Evolutionary conservation across 768 basidiomycete genomes (phyloP), one percentile per base, ranked within the genome.

Genomic region (Leucocoprinus sp.): DNA sequence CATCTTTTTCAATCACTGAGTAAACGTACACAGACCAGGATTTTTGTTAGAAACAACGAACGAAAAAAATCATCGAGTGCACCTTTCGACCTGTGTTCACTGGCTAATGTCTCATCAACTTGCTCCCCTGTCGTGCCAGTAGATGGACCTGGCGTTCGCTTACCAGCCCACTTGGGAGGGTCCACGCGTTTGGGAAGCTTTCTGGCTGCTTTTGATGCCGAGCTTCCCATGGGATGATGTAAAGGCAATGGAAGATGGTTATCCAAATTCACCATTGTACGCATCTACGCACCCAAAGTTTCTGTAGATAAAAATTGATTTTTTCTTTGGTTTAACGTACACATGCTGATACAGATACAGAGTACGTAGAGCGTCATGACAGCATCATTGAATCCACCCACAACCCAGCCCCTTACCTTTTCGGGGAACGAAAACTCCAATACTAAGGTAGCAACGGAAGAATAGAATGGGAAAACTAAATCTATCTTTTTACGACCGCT

Each of bases 1-100:
- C 71, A 53, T 91, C 85, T 43, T 57, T 63, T 44, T 76, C 68
- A 54, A 86, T 78, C 6, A 66, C 84, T 86, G 23, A 14, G 52
- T 35, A 12, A 36, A n/a, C n/a, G n/a, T n/a, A n/a, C n/a, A n/a
- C n/a, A n/a, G n/a, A n/a, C n/a, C n/a, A n/a, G n/a, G n/a, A n/a
- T n/a, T n/a, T n/a, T n/a, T n/a, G n/a, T n/a, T n/a, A 36, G 15
- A 29, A 24, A 19, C 14, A 17, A 38, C 14, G 17, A 15, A 19
- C 17, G 21, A 18, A 33, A 18, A 18, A 28, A 42, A 22, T 31
- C 17, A 1, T 28, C 29, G 27, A 14, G 44, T 49, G 8, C 40
- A 74, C 82, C 72, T 63, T 74, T 64, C 41, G 64, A 69, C 55
- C 67, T 78, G 3, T 55, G 69, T 56, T 80, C 77, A 51, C 70